phyloP scores from a whole-genome alignment of 345 rosid species.

The Eucalyptus sp. region DNA sequence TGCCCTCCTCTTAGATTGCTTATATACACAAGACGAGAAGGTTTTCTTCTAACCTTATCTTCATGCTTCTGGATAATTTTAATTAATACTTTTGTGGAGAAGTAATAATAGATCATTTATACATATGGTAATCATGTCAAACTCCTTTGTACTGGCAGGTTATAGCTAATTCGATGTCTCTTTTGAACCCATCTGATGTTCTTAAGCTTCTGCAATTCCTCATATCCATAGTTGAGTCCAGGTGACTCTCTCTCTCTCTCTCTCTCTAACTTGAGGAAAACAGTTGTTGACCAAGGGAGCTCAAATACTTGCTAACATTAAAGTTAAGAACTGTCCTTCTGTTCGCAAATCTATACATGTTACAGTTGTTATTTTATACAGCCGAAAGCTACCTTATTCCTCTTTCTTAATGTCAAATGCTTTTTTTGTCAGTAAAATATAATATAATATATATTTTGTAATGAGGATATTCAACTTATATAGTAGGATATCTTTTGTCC shows the following conservation, averaged over 20 bases:
- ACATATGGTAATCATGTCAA: background rate
- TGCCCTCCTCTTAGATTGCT: constrained; percentile 78
- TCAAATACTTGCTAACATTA: background rate
- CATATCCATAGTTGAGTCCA: constrained; percentile 57
- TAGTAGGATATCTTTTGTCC: background rate
- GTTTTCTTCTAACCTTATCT: constrained; percentile 7
- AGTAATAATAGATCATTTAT: background rate
- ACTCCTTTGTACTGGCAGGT: constrained; percentile 34
- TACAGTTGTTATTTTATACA: background rate
- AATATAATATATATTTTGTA: background rate
- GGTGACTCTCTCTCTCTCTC: constrained; percentile 25
- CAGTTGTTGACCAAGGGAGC: background rate
- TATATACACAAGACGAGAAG: constrained; percentile 84
- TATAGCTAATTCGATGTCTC: constrained; percentile 68
- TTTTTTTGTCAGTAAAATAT: background rate
- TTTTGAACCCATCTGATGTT: constrained; percentile 64
- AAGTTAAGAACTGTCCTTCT: background rate
- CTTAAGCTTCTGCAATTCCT: constrained; percentile 68
- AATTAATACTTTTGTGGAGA: background rate
- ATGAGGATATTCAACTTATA: background rate
- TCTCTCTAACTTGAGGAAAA: background rate
- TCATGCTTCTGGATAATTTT: background rate
- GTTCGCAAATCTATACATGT: background rate
- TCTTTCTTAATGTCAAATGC: background rate
- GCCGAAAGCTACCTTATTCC: background rate